These are phyloP conservation scores for Trypanosoma cruzi DNA, from an alignment of 208 protist species.

Conservation along the genomic window DNA sequence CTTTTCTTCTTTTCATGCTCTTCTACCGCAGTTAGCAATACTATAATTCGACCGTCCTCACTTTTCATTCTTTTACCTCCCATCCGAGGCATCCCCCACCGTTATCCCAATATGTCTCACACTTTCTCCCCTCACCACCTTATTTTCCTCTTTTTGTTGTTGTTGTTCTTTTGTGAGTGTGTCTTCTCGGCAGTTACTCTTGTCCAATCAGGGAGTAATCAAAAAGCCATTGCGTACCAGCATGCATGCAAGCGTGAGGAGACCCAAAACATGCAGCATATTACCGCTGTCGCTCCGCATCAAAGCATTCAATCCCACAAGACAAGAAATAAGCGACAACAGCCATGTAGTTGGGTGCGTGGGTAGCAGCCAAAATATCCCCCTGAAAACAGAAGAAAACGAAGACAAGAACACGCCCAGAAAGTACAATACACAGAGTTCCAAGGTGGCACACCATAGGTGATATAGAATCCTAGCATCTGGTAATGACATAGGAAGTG, in stretches of 20 bases:
- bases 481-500: constrained; percentile 3
- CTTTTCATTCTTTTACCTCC: background rate
- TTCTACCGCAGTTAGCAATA: background rate
- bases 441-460: constrained; percentile 26
- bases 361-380: constrained; percentile 45
- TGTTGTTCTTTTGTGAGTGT: background rate
- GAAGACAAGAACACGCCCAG: constrained; percentile 41
- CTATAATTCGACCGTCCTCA: background rate
- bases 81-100: too few species aligned
- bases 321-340: constrained; percentile 35
- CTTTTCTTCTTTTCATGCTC: background rate
- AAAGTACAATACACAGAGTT: constrained; percentile 52
- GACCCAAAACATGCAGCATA: constrained; percentile 16
- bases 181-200: background rate
- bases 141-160: background rate
- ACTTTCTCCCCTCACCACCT: background rate
- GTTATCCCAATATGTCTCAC: background rate
- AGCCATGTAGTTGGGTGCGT: constrained; percentile 78
- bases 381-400: constrained; percentile 30
- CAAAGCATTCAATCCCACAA: constrained; percentile 31
- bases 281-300: constrained; percentile 30
- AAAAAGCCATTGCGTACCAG: constrained; percentile 68
- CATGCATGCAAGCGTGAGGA: constrained; percentile 29
- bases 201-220: constrained; percentile 1
- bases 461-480: constrained; percentile 23